A percentile compares a stretch with the other conserved stretches of the same genome.
phyloP scores from a whole-genome alignment of 192 early-diverging fungal species.

The Coemansia guatemalensis region DNA sequence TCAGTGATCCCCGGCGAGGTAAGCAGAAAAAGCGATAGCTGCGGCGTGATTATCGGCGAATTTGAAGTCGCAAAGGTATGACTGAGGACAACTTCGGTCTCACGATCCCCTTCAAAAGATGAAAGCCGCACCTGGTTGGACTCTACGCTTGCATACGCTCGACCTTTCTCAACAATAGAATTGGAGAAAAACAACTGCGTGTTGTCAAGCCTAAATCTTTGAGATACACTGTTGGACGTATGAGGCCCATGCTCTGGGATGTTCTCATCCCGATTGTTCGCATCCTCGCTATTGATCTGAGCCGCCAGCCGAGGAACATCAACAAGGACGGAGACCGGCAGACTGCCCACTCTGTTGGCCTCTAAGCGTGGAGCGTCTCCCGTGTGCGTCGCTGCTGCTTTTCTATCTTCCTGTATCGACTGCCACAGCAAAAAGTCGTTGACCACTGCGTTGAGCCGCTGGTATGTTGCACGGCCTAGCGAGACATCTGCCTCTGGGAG shows the following conservation, averaged over 20 bases:
- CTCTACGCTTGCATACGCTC: slow-evolving; percentile 45
- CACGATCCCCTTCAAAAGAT: slow-evolving; percentile 30
- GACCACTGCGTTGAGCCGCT: slow-evolving; percentile 47
- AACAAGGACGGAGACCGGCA: slow-evolving; percentile 38
- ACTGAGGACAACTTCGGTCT: slow-evolving; percentile 41
- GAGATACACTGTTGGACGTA: slow-evolving; percentile 16
- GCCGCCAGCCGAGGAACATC: slow-evolving; percentile 47
- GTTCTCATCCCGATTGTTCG: background rate
- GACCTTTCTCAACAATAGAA: slow-evolving; percentile 43
- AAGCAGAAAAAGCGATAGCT: slow-evolving; percentile 51
- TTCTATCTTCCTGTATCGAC: slow-evolving; percentile 40
- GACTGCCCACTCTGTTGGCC: background rate
- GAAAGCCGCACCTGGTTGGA: slow-evolving; percentile 50
- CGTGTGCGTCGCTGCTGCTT: background rate
- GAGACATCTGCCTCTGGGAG: slow-evolving; percentile 40
- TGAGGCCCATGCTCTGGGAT: background rate
- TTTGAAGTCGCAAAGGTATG: slow-evolving; percentile 48
- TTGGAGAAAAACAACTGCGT: slow-evolving; percentile 50
- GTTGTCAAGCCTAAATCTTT: slow-evolving; percentile 34
- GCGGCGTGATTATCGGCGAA: slow-evolving; percentile 47
- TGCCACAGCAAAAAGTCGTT: slow-evolving; percentile 56
- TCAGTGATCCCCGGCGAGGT: slow-evolving; percentile 44
- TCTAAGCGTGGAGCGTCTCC: background rate
- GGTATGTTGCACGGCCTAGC: slow-evolving; percentile 28
- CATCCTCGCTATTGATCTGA: slow-evolving; percentile 26